These are phyloP conservation scores for Fusarium chuoi DNA, from an alignment of 2,329 filamentous ascomycete genomes.

Conservation along the genomic window DNA sequence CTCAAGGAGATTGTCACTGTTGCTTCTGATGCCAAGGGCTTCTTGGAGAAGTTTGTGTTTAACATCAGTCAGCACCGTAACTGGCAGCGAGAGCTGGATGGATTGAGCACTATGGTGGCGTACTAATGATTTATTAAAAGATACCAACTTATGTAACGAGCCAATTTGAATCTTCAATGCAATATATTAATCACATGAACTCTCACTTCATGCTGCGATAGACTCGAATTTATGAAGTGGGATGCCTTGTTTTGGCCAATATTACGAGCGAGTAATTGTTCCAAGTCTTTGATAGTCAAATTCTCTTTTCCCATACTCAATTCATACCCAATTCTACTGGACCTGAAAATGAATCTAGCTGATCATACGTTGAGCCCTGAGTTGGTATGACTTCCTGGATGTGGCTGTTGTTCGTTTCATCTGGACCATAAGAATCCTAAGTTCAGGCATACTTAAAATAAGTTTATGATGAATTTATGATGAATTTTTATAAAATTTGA, in stretches of 20 bases:
- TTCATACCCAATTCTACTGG: too few relatives aligned
- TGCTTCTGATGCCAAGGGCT: slow-evolving; percentile 73
- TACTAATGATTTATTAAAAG: slow-evolving; percentile 62
- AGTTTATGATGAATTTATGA: background rate
- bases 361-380: background rate
- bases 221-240: background rate
- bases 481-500: background rate
- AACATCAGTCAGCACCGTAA: slow-evolving; percentile 78
- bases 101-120: slow-evolving; percentile 72
- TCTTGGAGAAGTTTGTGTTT: slow-evolving; percentile 76
- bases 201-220: background rate
- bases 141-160: slow-evolving; percentile 20
- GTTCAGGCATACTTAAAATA: background rate
- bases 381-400: background rate
- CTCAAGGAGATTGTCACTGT: slow-evolving; percentile 72
- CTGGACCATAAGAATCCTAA: fast-evolving
- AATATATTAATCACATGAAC: background rate
- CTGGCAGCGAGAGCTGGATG: slow-evolving; percentile 78
- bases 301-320: too few relatives aligned
- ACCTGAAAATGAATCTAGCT: background rate
- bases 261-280: background rate
- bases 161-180: background rate
- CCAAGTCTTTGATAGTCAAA: fast-evolving
- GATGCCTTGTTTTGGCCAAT: fast-evolving
- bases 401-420: background rate